Evolutionary conservation across 129 eudicot species (phyloP), one percentile per base, ranked within the genome.

Genomic region (Oenanthe sinensis): DNA sequence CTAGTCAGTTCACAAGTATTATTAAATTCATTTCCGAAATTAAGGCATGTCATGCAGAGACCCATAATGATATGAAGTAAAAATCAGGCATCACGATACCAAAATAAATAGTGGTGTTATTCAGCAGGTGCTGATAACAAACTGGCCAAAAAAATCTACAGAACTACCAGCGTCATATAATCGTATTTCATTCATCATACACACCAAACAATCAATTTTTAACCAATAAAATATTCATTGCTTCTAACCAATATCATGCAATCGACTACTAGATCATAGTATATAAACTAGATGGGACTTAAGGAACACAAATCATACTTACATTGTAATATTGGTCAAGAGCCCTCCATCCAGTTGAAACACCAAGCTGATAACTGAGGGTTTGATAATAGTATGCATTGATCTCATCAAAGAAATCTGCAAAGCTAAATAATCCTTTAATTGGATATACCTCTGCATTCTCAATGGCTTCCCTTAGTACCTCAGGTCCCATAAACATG

Each of bases 331-430:
- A 86, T 69, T 87, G 85, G 24, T 92, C 82, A 75, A 95, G 84
- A 71, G 86, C 81, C 79, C 78, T 90, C 99, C 99, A 95, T 75
- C 99, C 99, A 49, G 97, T 95, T 79, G 99, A 89, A 83, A 87
- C 81, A 65, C 99, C 99, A 82, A 92, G 87, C 81, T 95, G 90
- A 68, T 78, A 79, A 77, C 92, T 92, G 82, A 88, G 81, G 47
- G 90, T 83, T 77, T 91, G 96, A 84, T 95, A 85, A 79, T 95
- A 95, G 84, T 95, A 95, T 65, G 88, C 88, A 84, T 90, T 92
- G 75, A 95, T 95, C 82, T 95, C 99, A 78, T 54, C 75, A 65
- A 80, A 87, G 77, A 84, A 95, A 79, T 92, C 92, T 83, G 71
- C 92, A 81, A 95, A 92, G 79, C 84, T 79, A 77, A 90, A 88